phyloP scores from a whole-genome alignment of 805 yeast genomes.

The Candida orba region DNA sequence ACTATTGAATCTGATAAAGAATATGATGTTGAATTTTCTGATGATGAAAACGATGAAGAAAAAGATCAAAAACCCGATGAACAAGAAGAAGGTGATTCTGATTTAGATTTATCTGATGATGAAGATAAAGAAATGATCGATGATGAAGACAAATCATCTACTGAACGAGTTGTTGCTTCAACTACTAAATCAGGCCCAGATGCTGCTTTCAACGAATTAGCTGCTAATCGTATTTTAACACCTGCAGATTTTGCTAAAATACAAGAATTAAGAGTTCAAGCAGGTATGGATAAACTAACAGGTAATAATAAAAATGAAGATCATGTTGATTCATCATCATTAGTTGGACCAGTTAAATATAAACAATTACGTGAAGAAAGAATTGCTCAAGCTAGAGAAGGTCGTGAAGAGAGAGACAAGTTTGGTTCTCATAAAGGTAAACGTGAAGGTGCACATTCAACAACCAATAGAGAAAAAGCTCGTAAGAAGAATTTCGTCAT shows the following conservation, averaged over 20 bases:
- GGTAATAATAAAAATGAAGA: slow-evolving; percentile 71
- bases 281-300: slow-evolving; percentile 77
- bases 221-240: slow-evolving; percentile 74
- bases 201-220: slow-evolving; percentile 49
- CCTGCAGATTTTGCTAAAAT: slow-evolving; percentile 98
- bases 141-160: slow-evolving; percentile 3
- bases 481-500: slow-evolving; percentile 98
- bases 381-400: slow-evolving; percentile 79
- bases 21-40: slow-evolving; percentile 49
- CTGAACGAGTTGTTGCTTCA: slow-evolving; percentile 14
- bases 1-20: slow-evolving; percentile 79
- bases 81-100: slow-evolving; percentile 45
- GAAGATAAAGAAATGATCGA: slow-evolving; percentile 26
- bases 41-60: slow-evolving; percentile 31
- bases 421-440: slow-evolving; percentile 86
- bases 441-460: slow-evolving; percentile 68
- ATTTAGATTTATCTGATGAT: slow-evolving; percentile 33
- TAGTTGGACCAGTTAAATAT: slow-evolving; percentile 68
- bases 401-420: slow-evolving; percentile 87
- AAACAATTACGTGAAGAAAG: slow-evolving; percentile 89
- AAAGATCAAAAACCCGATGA: slow-evolving; percentile 29
- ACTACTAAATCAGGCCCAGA: slow-evolving; percentile 30
- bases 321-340: slow-evolving; percentile 66
- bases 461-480: slow-evolving; percentile 93
- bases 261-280: slow-evolving; percentile 77